Evolutionary conservation across 768 basidiomycete species (phyloP).

Genomic region (Boletus sp.): DNA sequence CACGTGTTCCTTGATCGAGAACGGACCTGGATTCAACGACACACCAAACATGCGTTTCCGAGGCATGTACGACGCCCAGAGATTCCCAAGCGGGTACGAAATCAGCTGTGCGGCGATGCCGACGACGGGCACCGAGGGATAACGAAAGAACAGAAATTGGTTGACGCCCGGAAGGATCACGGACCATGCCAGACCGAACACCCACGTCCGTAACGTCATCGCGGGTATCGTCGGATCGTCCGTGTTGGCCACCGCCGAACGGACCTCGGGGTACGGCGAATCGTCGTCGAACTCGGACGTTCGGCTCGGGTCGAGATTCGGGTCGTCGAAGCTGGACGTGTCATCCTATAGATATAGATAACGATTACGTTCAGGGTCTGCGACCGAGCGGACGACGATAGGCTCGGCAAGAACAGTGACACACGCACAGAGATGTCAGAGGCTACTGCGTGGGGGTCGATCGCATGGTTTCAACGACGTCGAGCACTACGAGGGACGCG

Average conservation of each 20-base stretch:
- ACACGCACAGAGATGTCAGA: conserved; percentile 19
- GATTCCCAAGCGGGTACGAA: conserved; percentile 65
- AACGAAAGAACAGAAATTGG: conserved; percentile 78
- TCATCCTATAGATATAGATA: background rate
- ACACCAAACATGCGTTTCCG: conserved; percentile 56
- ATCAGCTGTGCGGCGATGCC: conserved; percentile 69
- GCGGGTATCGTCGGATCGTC: conserved; percentile 66
- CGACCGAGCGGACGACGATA: background rate
- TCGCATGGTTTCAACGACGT: background rate
- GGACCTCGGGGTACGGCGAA: conserved; percentile 72
- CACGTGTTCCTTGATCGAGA: conserved; percentile 77
- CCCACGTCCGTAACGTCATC: conserved; percentile 66
- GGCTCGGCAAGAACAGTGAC: background rate
- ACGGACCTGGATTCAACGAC: conserved; percentile 71
- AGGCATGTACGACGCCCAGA: conserved; percentile 54
- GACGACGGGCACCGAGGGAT: conserved; percentile 62
- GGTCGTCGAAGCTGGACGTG: conserved; percentile 18
- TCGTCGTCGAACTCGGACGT: conserved; percentile 47
- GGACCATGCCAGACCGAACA: conserved; percentile 69
- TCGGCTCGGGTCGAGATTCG: conserved; percentile 24
- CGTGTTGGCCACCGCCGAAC: conserved; percentile 66
- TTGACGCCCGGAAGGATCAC: conserved; percentile 65
- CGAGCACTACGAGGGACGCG: too few relatives aligned
- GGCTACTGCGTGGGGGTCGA: conserved; percentile 7
- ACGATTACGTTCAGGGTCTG: background rate